Percentiles rank a stretch among this genome's conserved stretches.
phyloP scores from a whole-genome alignment of 352 stramenopile species.

The Pythium coloratum region DNA sequence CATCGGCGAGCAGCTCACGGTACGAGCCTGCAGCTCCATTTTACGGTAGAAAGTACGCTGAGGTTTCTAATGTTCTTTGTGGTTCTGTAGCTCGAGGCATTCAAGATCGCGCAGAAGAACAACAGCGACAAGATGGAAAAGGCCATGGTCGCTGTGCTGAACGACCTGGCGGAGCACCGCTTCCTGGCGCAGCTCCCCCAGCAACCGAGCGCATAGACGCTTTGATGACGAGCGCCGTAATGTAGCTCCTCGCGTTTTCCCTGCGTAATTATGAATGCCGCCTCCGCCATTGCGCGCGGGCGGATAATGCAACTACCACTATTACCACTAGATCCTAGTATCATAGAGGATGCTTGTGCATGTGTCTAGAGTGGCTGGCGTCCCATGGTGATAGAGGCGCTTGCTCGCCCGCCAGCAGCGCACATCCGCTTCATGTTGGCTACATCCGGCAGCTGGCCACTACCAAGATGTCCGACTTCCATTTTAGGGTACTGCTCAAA shows the following conservation, averaged over 20 bases:
- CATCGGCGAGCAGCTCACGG: conserved; percentile 74
- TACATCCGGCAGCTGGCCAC: background rate
- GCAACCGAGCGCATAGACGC: background rate
- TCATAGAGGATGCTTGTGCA: background rate
- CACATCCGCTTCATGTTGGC: background rate
- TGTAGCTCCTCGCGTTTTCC: background rate
- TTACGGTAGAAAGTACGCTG: background rate
- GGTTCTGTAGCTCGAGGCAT: conserved; percentile 48
- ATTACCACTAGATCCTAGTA: background rate
- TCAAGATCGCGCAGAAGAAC: conserved; percentile 75
- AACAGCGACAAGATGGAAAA: conserved; percentile 72
- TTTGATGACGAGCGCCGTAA: background rate
- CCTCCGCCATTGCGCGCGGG: background rate
- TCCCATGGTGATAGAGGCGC: too few relatives aligned
- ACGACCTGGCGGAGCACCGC: conserved; percentile 41
- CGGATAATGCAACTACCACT: background rate
- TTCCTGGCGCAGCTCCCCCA: conserved; percentile 26
- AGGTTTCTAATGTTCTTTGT: background rate
- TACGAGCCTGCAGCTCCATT: conserved; percentile 15
- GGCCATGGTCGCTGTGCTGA: conserved; percentile 59
- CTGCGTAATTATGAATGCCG: conserved; percentile 1
- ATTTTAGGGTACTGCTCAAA: background rate
- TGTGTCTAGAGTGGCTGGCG: background rate
- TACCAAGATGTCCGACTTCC: background rate
- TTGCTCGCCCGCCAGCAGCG: too few relatives aligned